These are phyloP conservation scores for Arthrobotrys megalospora DNA, from an alignment of 2,329 filamentous ascomycete species.

Conservation along the genomic window DNA sequence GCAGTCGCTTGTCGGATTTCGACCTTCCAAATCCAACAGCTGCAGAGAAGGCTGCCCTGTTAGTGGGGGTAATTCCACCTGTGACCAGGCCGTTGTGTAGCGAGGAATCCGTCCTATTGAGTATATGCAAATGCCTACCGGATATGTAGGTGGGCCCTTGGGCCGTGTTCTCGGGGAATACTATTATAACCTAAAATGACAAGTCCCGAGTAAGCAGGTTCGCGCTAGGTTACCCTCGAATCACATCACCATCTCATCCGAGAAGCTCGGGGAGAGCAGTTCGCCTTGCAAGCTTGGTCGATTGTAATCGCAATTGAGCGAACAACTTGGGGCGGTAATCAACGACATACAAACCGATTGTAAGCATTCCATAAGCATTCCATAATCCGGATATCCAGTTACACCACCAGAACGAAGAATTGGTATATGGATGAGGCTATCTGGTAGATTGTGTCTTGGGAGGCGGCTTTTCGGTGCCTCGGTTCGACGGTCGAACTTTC, in stretches of 20 bases:
- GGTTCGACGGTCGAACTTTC: constrained; percentile 49
- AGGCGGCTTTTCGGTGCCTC: constrained; percentile 57
- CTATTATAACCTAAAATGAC: constrained; percentile 6
- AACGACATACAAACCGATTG: constrained; percentile 5
- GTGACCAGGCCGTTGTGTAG: not conserved
- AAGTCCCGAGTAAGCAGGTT: not conserved
- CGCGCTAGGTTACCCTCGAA: constrained; percentile 5
- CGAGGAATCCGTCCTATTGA: constrained; percentile 2
- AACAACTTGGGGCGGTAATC: constrained; percentile 6
- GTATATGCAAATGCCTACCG: constrained; percentile 22
- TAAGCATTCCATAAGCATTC: constrained; percentile 61
- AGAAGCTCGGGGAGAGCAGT: constrained; percentile 44
- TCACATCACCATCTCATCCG: constrained; percentile 22
- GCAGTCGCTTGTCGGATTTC: constrained; percentile 55
- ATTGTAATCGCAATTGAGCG: not conserved
- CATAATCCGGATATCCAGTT: constrained; percentile 40
- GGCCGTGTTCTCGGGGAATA: constrained; percentile 34
- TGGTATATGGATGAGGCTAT: constrained; percentile 30
- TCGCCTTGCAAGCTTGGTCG: not conserved
- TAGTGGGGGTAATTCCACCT: constrained; percentile 28
- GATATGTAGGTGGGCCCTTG: constrained; percentile 10
- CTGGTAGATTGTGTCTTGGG: constrained; percentile 8
- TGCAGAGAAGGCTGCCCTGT: constrained; percentile 22
- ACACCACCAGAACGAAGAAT: constrained; percentile 22
- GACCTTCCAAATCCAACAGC: constrained; percentile 55